phyloP scores from a whole-genome alignment of 2,329 filamentous ascomycete species.

The Sporothrix humicola region DNA sequence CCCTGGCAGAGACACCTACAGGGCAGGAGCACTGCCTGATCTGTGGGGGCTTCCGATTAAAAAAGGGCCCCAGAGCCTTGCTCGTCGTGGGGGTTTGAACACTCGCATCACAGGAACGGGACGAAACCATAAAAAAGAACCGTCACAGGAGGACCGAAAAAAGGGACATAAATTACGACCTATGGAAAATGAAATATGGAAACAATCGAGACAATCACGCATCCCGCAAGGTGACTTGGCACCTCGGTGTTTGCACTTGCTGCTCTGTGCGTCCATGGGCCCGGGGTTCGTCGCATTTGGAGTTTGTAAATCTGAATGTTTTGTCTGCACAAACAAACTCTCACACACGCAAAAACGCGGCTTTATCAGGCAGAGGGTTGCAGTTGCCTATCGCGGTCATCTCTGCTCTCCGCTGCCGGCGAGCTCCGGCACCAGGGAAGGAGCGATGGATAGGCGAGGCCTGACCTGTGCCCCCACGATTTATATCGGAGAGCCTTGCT shows the following conservation, averaged over 20 bases:
- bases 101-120: not conserved
- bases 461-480: slow-evolving; percentile 19
- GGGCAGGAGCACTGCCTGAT: not conserved
- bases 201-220: not conserved
- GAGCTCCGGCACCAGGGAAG: not conserved
- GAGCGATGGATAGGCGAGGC: not conserved
- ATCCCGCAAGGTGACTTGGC: not conserved
- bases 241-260: slow-evolving; percentile 10
- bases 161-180: not conserved
- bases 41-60: not conserved
- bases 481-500: slow-evolving; percentile 3
- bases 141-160: not conserved
- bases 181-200: not conserved
- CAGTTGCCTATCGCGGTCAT: slow-evolving; percentile 24
- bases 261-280: slow-evolving; percentile 14
- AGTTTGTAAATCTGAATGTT: not conserved
- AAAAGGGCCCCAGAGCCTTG: slow-evolving; percentile 12
- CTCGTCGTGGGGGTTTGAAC: slow-evolving; percentile 8
- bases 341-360: not conserved
- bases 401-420: slow-evolving; percentile 17
- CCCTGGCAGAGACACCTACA: not conserved
- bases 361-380: not conserved
- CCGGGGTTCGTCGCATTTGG: not conserved
- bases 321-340: not conserved
- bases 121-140: not conserved